Conservation (phyloP, 2,329 filamentous ascomycete species). For the Eurotiales sp. region DNA sequence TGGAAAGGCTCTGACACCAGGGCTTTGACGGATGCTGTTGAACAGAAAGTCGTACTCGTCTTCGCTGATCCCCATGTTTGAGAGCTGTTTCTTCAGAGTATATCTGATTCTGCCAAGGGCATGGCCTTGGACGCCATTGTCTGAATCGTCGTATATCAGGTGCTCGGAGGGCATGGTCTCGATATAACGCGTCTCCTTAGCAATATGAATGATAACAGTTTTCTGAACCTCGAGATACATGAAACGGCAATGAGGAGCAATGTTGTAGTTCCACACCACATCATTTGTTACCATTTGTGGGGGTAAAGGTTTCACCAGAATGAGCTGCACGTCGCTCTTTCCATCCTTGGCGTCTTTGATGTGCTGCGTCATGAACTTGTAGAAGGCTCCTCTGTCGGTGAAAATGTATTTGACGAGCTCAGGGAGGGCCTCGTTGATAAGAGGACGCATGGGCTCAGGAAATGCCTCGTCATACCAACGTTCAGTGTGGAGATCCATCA, state of each 20-base stretch:
- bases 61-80: background rate
- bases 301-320: slow-evolving; percentile 4
- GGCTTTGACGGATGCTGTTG: background rate
- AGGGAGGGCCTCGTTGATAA: background rate
- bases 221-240: slow-evolving; percentile 9
- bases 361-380: background rate
- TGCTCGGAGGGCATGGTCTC: background rate
- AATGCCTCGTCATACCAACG: background rate
- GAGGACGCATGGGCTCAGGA: slow-evolving; percentile 2
- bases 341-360: background rate
- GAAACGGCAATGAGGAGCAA: slow-evolving; percentile 12
- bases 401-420: background rate
- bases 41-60: slow-evolving; percentile 1
- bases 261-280: background rate
- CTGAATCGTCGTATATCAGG: slow-evolving; percentile 5
- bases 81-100: slow-evolving; percentile 1
- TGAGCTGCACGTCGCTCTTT: background rate
- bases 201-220: slow-evolving; percentile 1
- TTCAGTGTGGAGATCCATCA: background rate
- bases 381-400: background rate
- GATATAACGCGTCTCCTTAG: slow-evolving; percentile 6
- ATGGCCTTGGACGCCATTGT: slow-evolving; percentile 9
- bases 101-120: slow-evolving; percentile 5
- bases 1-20: background rate
- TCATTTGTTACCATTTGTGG: background rate